Evolutionary conservation across 176 grass and related monocot genomes (phyloP), one percentile per base, ranked within the genome.

Genomic region (Carex pumila): DNA sequence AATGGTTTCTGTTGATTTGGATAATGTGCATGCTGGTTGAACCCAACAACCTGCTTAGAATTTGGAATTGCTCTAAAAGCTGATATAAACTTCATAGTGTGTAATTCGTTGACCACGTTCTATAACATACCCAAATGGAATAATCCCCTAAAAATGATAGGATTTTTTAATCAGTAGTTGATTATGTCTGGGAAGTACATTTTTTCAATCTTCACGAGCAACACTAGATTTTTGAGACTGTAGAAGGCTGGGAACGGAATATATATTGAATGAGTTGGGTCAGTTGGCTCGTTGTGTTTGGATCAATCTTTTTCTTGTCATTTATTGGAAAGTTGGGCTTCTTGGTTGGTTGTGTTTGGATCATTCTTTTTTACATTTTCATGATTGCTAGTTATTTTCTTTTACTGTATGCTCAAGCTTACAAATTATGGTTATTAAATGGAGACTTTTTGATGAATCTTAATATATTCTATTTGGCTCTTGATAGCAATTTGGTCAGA

Each of bases 341-440:
- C 25, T 52, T 57, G 54, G 73, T 15, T 57, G 29, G n/a, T 74
- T 74, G 15, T 70, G 66, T 39, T 18, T 70, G 66, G 36, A 70
- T 41, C 36, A 18, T 30, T 50, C 50, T 15, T 77, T 17, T 12
- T 29, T 17, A 57, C 47, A 78, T 78, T 12, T 78, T 77, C 47
- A 56, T 57, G 49, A 32, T 77, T 54, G 72, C 72, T 71, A 31
- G 72, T 77, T 76, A 15, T 45, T 45, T 32, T 77, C 3, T 54
- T 76, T 76, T 55, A 34, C 73, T 78, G 49, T 32, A 78, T 78
- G 10, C 25, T 78, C 56, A 57, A 78, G 50, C 73, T 78, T 78
- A 25, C 1, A 5, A 67, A 11, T 54, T 75, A 31, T 57, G 49
- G 0, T 78, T 78, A 18, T 55, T 36, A 55, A 78, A 18, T 57